Evolutionary conservation across 768 basidiomycete genomes (phyloP).

Genomic region (Wakefieldia striispora): DNA sequence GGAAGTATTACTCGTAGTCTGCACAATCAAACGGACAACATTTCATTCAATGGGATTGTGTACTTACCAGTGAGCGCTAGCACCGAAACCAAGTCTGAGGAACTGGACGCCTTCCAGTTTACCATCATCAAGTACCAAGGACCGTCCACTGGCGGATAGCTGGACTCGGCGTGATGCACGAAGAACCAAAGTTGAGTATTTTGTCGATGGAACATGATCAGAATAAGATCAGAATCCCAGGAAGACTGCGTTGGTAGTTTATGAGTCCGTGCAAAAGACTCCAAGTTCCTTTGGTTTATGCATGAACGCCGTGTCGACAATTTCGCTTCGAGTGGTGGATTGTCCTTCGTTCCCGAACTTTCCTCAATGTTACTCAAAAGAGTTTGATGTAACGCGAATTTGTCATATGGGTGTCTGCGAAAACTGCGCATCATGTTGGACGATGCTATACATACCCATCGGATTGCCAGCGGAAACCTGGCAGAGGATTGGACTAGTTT

Average conservation of each 20-base stretch:
- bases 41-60: no score
- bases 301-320: constrained; percentile 4
- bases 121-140: background rate
- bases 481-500: no score
- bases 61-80: no score
- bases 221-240: no score
- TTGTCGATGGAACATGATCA: background rate
- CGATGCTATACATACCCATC: no score
- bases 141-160: constrained; percentile 1
- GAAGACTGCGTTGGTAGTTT: background rate
- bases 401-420: background rate
- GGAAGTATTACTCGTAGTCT: background rate
- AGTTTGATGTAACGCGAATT: background rate
- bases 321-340: constrained; percentile 16
- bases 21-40: no score
- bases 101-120: background rate
- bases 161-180: background rate
- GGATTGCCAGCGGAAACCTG: no score
- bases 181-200: background rate
- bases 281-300: background rate
- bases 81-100: no score
- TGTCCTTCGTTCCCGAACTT: constrained; percentile 4
- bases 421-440: background rate
- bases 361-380: background rate
- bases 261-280: background rate